Base-by-base conservation (phyloP, 352 stramenopile genomes). In the Ochromonadaceae sp. region DNA sequence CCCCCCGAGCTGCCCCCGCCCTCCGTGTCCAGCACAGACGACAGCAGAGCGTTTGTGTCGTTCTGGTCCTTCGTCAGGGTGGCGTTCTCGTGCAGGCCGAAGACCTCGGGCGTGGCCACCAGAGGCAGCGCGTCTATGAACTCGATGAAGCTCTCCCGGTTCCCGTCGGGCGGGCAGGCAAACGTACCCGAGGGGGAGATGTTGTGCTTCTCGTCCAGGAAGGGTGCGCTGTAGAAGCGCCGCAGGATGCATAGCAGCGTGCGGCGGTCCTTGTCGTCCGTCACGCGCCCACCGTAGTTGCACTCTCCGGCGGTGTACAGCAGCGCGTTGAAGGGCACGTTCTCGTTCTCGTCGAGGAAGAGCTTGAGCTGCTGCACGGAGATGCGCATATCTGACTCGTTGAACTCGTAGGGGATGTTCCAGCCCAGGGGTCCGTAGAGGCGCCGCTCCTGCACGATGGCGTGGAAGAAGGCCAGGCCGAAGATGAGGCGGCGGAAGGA, bases 371-470 rank as follows among this genome's bases (percentile, higher is more conserved):
- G 77, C 53, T 74, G 68, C 17, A 74, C 59, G 0, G 50, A 73
- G 34, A 83, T 96, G 40, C 80, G 79, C 44, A 95, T 55, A 61
- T 96, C 88, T 0, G 81, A 92, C 72, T 93, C 85, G 67, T 92
- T 94, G 67, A 96, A 96, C 71, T 94, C 88, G 71, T 96, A 96
- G 66, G 90, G 86, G 50, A 95, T 95, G 67, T 96, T 95, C 86
- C 87, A 95, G 12, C 88, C 88, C 1, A 95, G 76, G 25, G 87
- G 82, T 0, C 88, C 88, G 70, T 93, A 96, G 65, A 92, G 77
- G 28, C 87, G 75, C 0, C 88, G 78, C 69, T 96, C 87, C 42
- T 92, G 88, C 22, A 95, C 81, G 14, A 95, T 73, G 10, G 87
- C 87, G 61, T 96, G 88, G 76, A 96, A 96, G 65, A 96, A 95